These are phyloP conservation scores for Backusella tuberculispora DNA, from an alignment of 192 early-diverging fungal species.

Conservation along the genomic window DNA sequence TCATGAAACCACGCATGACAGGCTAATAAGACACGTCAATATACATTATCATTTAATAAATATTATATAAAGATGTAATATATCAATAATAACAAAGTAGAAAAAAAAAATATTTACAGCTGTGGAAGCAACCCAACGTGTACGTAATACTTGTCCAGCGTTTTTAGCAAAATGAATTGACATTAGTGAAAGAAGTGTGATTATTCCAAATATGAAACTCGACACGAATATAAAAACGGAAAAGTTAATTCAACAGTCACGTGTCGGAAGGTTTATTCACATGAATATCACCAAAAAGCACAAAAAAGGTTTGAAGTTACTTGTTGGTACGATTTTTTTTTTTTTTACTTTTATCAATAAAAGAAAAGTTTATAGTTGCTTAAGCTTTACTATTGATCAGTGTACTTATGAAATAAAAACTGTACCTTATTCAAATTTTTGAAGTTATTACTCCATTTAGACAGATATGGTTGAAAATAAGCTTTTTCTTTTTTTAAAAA, in stretches of 20 bases:
- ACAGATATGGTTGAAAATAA: too few species aligned
- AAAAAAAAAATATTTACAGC: not conserved
- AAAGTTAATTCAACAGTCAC: not conserved
- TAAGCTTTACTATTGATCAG: too few species aligned
- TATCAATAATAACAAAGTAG: not conserved
- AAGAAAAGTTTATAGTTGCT: too few species aligned
- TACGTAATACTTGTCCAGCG: not conserved
- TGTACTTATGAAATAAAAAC: too few species aligned
- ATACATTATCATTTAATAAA: not conserved
- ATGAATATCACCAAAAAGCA: constrained; percentile 13
- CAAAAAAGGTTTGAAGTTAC: too few species aligned
- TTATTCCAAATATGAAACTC: constrained; percentile 14
- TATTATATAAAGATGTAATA: too few species aligned
- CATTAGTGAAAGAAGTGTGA: constrained; percentile 8
- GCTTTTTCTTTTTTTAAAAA: too few species aligned
- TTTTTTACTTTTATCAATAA: too few species aligned
- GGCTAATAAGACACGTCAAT: not conserved
- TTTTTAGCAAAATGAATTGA: constrained; percentile 2
- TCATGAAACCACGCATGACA: not conserved
- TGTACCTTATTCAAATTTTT: too few species aligned
- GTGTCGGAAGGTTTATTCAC: constrained; percentile 7
- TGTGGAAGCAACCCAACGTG: constrained; percentile 1
- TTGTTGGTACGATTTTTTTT: too few species aligned
- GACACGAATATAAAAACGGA: constrained; percentile 8
- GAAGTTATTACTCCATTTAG: too few species aligned